Evolutionary conservation across 352 stramenopile genomes (phyloP), one percentile per base, ranked within the genome.

Genomic region (Globisporangium cylindrosporum): DNA sequence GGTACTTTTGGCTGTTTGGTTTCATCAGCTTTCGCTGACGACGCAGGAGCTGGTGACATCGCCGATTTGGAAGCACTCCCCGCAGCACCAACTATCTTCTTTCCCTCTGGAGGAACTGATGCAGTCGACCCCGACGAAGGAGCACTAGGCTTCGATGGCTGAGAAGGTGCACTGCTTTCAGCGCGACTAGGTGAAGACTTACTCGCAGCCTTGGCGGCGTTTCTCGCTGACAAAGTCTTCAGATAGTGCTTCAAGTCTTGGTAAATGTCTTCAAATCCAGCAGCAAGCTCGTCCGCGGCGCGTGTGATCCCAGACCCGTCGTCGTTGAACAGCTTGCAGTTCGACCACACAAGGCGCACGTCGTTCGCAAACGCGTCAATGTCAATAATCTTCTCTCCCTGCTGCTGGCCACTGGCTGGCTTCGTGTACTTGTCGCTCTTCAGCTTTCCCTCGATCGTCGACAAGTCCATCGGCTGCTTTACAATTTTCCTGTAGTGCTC

Each of bases 271-370:
- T 92, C 82, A 65, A 95, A 93, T 4, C 82, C 85, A 3, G 67
- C 70, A 7, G 81, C 82, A 12, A 95, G 73, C 25, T 90, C 78
- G 48, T 91, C 84, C 15, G 87, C 87, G 1, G 85, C 87, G 46
- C 87, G 85, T 0, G 80, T 83, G 49, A 95, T 93, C 3, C 87
- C 87, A 4, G 87, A 95, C 32, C 82, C 84, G 34, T 93, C 85
- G 57, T 95, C 87, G 67, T 95, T 95, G 57, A 93, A 95, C 18
- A 90, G 68, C 65, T 90, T 90, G 78, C 87, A 95, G 67, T 95
- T 95, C 15, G 77, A 70, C 87, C 87, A 95, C 49, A 95, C 86
- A 3, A 92, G 78, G n/a, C 82, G 85, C 65, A 95, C 76, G 58
- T 95, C 87, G 32, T 90, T 73, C 1, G 85, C 82, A 65, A 95